Conservation (phyloP, 768 basidiomycete genomes). For the Mycena alexandri region DNA sequence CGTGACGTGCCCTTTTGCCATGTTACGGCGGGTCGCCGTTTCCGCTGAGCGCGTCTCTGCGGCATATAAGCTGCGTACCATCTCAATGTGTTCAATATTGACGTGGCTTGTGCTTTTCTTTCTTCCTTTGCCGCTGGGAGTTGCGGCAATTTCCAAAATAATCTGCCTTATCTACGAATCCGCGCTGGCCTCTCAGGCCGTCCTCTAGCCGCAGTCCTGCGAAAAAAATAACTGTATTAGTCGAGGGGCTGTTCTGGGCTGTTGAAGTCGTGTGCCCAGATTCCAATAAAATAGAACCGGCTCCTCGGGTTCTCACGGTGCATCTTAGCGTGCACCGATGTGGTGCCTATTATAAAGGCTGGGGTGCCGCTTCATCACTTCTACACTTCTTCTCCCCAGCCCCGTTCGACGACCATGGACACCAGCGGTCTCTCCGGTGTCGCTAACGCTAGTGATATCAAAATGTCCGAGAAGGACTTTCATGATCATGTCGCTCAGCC, state of each 20-base stretch:
- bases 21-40: too few species aligned
- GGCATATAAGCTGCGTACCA: conserved; percentile 13
- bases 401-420: conserved; percentile 16
- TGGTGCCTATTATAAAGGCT: conserved; percentile 16
- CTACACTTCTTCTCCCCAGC: conserved; percentile 15
- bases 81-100: too few species aligned
- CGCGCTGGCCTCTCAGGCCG: conserved; percentile 5
- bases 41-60: too few species aligned
- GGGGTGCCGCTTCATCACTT: conserved; percentile 10
- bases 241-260: too few species aligned
- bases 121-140: conserved; percentile 3
- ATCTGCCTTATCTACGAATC: not conserved
- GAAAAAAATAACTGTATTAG: conserved; percentile 16
- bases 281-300: conserved; percentile 22
- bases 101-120: too few species aligned
- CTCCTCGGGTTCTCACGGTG: conserved; percentile 10
- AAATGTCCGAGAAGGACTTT: conserved; percentile 21
- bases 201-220: conserved; percentile 5
- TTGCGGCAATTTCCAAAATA: conserved; percentile 2
- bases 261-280: conserved; percentile 21
- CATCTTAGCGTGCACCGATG: not conserved
- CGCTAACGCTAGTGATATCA: conserved; percentile 16
- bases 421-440: conserved; percentile 23
- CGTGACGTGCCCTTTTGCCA: too few species aligned
- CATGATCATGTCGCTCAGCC: conserved; percentile 21